Evolutionary conservation across 176 grass and related monocot genomes (phyloP), one percentile per base, ranked within the genome.

Genomic region (Bromus sterilis): DNA sequence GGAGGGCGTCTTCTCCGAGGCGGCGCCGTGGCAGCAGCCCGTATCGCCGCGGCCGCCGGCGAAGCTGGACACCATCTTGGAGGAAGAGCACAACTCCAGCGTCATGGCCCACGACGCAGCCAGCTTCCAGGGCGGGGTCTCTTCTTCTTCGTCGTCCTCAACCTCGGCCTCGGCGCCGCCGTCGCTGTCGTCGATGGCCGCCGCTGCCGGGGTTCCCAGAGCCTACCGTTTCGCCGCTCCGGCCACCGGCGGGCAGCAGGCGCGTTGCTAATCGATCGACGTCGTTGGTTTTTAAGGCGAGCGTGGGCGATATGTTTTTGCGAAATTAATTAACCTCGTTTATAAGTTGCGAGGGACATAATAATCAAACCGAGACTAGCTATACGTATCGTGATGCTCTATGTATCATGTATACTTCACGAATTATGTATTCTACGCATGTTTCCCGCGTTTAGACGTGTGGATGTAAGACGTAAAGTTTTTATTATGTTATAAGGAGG

Each of bases 31-130:
- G 87, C 82, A 80, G 58, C 86, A 80, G 46, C 86, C 65, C n/a
- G n/a, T 2, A 34, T 39, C 16, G 31, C 21, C 6, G 7, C 66
- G 26, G 12, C 39, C 24, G 32, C 21, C 34, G 11, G 33, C 53
- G n/a, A 89, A 63, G 82, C 82, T 89, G 34, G 82, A 81, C 64
- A 89, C 87, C 82, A 89, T 89, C 82, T 33, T 77, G 11, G 87
- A 89, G 78, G 87, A 89, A 68, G 87, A 89, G 11, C 53, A 75
- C 21, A 11, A 46, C 71, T 76, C 61, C 4, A n/a, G 9, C 78
- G 1, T 35, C 6, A 66, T 15, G 40, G n/a, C 31, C 13, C 60
- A 69, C 39, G 69, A 74, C 9, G 25, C 2, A 2, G 5, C 40
- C 6, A 46, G 20, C 5, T 77, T 82, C 65, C 51, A 56, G 10